These are phyloP conservation scores for Epichloe brachyelytri DNA, from an alignment of 2,329 filamentous ascomycete species.

Conservation along the genomic window DNA sequence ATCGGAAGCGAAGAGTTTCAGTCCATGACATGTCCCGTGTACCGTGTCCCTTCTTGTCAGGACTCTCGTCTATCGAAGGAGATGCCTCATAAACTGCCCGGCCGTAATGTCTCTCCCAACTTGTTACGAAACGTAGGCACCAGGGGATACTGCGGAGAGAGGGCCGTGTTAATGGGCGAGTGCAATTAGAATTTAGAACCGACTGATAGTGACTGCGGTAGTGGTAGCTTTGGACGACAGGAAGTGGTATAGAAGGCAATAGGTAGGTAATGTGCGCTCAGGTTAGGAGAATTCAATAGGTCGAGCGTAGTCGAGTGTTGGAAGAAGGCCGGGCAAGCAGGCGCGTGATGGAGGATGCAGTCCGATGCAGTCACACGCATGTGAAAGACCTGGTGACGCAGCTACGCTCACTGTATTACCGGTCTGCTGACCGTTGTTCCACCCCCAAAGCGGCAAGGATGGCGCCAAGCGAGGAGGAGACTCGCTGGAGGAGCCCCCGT, in stretches of 20 bases:
- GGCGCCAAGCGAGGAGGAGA: not conserved
- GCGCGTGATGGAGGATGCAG: not conserved
- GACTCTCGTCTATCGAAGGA: no score
- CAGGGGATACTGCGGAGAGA: no score
- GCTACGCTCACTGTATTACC: not conserved
- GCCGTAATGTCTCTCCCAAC: no score
- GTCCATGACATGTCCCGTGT: no score
- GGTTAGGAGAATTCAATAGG: not conserved
- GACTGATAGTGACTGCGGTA: no score
- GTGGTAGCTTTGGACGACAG: not conserved
- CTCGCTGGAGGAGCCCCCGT: not conserved
- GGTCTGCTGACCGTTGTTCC: constrained; percentile 1
- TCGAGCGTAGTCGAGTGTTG: not conserved
- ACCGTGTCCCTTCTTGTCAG: no score
- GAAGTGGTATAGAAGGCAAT: not conserved
- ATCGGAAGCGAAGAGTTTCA: no score
- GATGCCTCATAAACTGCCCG: no score
- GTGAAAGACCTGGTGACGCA: not conserved
- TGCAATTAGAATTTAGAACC: no score
- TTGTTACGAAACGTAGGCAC: no score
- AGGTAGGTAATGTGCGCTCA: not conserved
- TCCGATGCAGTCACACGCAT: not conserved
- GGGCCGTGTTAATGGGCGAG: no score
- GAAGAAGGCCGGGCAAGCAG: not conserved
- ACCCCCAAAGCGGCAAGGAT: not conserved